Base-by-base conservation (phyloP, 805 yeast species). In the Saccharomyces paradoxus region DNA sequence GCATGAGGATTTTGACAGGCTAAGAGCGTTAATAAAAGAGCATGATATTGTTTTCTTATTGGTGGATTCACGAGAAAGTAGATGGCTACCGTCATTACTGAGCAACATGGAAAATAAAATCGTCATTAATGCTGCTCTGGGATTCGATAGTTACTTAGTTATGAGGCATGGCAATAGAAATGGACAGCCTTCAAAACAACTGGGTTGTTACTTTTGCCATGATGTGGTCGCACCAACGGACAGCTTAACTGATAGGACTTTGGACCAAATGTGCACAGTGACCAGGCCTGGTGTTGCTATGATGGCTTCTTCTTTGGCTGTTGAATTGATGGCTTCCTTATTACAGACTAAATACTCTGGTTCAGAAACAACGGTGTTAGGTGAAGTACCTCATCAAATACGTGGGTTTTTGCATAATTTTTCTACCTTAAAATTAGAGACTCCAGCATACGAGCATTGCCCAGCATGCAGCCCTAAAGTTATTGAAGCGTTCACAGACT, bases 191-290 rank as follows among this genome's bases (percentile, higher is more conserved):
- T 66, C 61, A n/a, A 63, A 65, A 1, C 74, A 84, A 41, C 69
- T 91, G 47, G 99, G 99, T 0, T 94, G 99, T 69, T 94, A 94
- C 71, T 94, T 86, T 69, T 94, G 99, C 70, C 89, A 89, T 67
- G 99, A 94, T 67, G 91, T 94, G 8, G 89, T 89, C 52, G 98
- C 97, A 0, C 99, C 99, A 0, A 75, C 82, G 1, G 96, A 94
- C 67, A 86, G 96, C 55, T 71, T 89, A n/a, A 77, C 88, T 0
- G 96, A 90, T 64, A 77, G 96, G 51, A 87, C 97, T 0, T 73
- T 94, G 54, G 99, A 94, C 71, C 98, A 94, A 70, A 94, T 94
- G 97, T 94, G 99, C 66, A 94, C 99, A 0, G 99, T 94, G 1
- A 94, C 99, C 0, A 76, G 99, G 46, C 98, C 99, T 0, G 99